These are phyloP conservation scores for Sarcodon sp. DNA, from an alignment of 768 basidiomycete species.

Conservation along the genomic window DNA sequence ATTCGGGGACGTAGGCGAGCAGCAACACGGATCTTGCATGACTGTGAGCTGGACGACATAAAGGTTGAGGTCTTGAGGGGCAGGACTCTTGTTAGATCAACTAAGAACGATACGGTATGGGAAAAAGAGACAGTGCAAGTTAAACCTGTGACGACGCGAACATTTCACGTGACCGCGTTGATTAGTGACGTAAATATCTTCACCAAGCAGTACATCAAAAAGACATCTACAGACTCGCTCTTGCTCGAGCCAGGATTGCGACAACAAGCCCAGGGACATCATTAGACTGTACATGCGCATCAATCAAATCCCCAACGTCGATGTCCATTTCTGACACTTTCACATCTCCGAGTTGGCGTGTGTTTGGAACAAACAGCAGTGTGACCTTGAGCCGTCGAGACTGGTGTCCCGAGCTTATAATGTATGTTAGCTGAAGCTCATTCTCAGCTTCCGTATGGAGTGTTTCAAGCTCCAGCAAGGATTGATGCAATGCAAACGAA, in stretches of 20 bases:
- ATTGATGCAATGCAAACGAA: slow-evolving; percentile 51
- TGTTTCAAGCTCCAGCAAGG: slow-evolving; percentile 45
- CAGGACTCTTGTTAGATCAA: too few relatives aligned
- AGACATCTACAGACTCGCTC: slow-evolving; percentile 2
- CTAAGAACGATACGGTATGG: too few relatives aligned
- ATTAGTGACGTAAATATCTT: not conserved
- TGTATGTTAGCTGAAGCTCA: slow-evolving; percentile 63
- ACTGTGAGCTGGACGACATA: too few relatives aligned
- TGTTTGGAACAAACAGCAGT: slow-evolving; percentile 60
- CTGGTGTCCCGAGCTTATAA: slow-evolving; percentile 20
- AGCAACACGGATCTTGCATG: slow-evolving; percentile 54
- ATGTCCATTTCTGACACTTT: slow-evolving; percentile 37
- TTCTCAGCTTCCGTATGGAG: slow-evolving; percentile 57
- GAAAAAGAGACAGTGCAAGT: too few relatives aligned
- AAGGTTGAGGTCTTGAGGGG: too few relatives aligned
- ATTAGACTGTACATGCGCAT: slow-evolving; percentile 48
- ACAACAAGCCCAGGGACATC: slow-evolving; percentile 55
- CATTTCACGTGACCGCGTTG: not conserved
- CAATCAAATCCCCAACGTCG: slow-evolving; percentile 47
- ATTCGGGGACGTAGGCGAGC: slow-evolving; percentile 62
- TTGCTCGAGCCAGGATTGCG: slow-evolving; percentile 39
- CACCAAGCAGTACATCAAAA: not conserved
- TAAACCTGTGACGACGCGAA: too few relatives aligned
- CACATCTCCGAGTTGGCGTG: slow-evolving; percentile 48
- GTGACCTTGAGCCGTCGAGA: slow-evolving; percentile 32